Conservation (phyloP, 176 grass and related monocot species). For the Eragrostis curvula region DNA sequence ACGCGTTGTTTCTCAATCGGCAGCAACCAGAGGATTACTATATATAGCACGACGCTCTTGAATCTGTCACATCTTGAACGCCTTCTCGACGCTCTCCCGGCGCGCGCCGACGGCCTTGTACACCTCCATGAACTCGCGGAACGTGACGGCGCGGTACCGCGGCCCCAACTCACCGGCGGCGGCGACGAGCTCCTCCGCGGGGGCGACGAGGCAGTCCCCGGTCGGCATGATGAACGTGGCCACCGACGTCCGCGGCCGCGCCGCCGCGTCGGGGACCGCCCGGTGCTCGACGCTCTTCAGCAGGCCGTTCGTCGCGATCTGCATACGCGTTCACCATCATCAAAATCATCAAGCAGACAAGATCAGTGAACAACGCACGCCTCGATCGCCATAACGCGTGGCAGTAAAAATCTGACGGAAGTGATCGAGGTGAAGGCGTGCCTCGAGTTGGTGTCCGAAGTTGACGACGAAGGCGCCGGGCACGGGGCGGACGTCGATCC, state of each 20-base stretch:
- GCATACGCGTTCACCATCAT: too few species aligned
- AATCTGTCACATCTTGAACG: constrained; percentile 54
- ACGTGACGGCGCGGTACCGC: constrained; percentile 45
- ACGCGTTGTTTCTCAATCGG: too few species aligned
- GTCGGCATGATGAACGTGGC: constrained; percentile 55
- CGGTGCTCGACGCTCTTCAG: constrained; percentile 71
- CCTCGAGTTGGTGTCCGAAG: constrained; percentile 75
- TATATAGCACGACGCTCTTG: too few species aligned
- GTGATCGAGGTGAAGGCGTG: too few species aligned
- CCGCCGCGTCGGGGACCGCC: constrained; percentile 42
- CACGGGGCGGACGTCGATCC: constrained; percentile 50
- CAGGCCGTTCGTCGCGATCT: constrained; percentile 69
- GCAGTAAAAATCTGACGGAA: too few species aligned
- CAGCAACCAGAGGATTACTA: too few species aligned
- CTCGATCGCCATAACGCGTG: too few species aligned
- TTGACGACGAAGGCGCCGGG: constrained; percentile 62
- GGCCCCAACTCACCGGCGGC: not conserved
- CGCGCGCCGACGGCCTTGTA: constrained; percentile 57
- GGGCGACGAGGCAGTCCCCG: constrained; percentile 50
- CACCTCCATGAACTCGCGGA: constrained; percentile 56
- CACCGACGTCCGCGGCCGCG: constrained; percentile 37
- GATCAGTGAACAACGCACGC: too few species aligned
- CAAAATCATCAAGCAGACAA: too few species aligned
- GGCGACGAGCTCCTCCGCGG: constrained; percentile 29
- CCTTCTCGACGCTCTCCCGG: constrained; percentile 61